phyloP scores from a whole-genome alignment of 2,329 filamentous ascomycete species.

The Claviceps quebecensis region DNA sequence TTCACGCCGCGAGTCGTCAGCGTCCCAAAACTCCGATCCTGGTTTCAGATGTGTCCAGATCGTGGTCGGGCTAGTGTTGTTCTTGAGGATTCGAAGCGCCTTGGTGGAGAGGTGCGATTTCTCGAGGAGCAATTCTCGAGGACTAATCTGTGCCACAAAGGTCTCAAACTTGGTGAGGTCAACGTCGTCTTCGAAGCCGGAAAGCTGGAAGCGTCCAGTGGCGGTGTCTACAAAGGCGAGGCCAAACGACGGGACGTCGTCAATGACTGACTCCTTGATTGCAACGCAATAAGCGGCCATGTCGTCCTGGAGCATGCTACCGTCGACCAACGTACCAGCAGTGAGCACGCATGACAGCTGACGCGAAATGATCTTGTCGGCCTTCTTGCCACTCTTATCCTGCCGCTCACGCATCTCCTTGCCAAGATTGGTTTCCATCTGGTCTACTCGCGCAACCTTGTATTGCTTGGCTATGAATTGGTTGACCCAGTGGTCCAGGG shows the following conservation, averaged over 20 bases:
- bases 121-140: conserved; percentile 78
- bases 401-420: conserved; percentile 98
- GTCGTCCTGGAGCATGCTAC: conserved; percentile 92
- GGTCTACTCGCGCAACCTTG: conserved; percentile 93
- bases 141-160: conserved; percentile 80
- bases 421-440: conserved; percentile 86
- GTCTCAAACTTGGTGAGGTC: conserved; percentile 97
- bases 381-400: conserved; percentile 49
- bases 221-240: conserved; percentile 91
- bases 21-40: conserved; percentile 79
- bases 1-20: conserved; percentile 68
- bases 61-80: conserved; percentile 82
- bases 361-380: conserved; percentile 84
- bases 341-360: conserved; percentile 87
- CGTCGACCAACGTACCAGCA: conserved; percentile 83
- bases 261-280: conserved; percentile 68
- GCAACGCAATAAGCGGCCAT: conserved; percentile 94
- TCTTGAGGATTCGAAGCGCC: conserved; percentile 84
- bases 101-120: conserved; percentile 80
- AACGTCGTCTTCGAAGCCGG: conserved; percentile 79
- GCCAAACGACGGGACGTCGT: conserved; percentile 72
- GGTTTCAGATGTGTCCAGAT: conserved; percentile 92
- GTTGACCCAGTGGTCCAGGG: conserved; percentile 92
- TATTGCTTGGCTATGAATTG: conserved; percentile 97
- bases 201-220: conserved; percentile 88